These are phyloP conservation scores for Botrytis hyacinthi DNA, from an alignment of 2,329 filamentous ascomycete species.

Conservation along the genomic window DNA sequence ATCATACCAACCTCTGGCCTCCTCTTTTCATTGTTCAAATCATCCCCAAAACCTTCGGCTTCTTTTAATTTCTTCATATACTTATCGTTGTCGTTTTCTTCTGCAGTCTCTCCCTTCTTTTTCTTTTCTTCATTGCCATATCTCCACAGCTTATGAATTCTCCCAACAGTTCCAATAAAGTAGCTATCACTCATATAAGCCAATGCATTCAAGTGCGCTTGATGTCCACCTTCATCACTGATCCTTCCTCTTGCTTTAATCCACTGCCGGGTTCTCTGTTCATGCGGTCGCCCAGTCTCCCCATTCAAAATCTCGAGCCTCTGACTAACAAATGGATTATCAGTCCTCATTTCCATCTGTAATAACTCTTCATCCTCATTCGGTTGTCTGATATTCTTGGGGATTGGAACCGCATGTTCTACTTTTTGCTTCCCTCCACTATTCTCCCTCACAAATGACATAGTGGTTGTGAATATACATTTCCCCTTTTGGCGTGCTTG, in stretches of 20 bases:
- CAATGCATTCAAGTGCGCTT: conserved; percentile 81
- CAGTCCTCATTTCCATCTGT: conserved; percentile 32
- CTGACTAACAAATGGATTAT: conserved; percentile 56
- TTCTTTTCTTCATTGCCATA: conserved; percentile 48
- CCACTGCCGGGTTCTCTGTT: conserved; percentile 71
- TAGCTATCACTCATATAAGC: conserved; percentile 92
- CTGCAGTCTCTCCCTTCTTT: not conserved
- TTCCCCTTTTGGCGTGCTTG: conserved; percentile 85
- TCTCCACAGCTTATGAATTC: conserved; percentile 77
- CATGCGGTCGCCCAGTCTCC: conserved; percentile 52
- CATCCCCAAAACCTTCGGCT: conserved; percentile 40
- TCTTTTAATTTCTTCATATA: conserved; percentile 45
- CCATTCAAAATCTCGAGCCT: conserved; percentile 56
- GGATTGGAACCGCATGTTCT: conserved; percentile 63
- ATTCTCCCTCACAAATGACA: conserved; percentile 76
- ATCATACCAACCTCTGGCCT: conserved; percentile 74
- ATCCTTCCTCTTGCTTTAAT: conserved; percentile 73
- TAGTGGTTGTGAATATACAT: conserved; percentile 92
- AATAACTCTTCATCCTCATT: conserved; percentile 45
- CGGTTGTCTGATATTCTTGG: conserved; percentile 43
- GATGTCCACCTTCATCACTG: conserved; percentile 67
- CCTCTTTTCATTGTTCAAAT: conserved; percentile 49
- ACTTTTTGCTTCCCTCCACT: conserved; percentile 54
- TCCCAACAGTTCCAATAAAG: conserved; percentile 86
- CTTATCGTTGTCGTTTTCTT: conserved; percentile 47